A percentile compares a stretch with the other conserved stretches of the same genome.
phyloP scores from a whole-genome alignment of 2,329 filamentous ascomycete genomes.

The Colletotrichum karsti region DNA sequence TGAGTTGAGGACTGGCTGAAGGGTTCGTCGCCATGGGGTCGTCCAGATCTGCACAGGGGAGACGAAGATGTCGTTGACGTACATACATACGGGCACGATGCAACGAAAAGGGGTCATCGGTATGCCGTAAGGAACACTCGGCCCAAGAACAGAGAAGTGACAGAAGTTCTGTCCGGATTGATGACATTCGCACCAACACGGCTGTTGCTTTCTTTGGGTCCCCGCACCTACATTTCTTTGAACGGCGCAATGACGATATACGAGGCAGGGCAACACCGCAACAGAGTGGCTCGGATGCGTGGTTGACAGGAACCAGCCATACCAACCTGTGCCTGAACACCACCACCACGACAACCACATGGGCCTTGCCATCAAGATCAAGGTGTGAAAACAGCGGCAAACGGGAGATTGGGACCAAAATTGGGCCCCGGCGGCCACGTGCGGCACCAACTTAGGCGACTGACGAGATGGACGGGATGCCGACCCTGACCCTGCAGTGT shows the following conservation, averaged over 20 bases:
- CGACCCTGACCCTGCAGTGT: constrained; percentile 24
- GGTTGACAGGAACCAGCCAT: not conserved
- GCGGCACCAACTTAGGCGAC: constrained; percentile 28
- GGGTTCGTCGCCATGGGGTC: not conserved
- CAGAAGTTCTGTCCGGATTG: not conserved
- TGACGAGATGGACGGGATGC: constrained; percentile 22
- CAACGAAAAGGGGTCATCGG: constrained; percentile 8
- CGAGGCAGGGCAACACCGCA: no score
- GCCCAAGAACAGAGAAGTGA: not conserved
- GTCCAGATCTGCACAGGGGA: constrained; percentile 6
- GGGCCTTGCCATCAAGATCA: constrained; percentile 6
- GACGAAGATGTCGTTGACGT: not conserved
- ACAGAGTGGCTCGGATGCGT: not conserved
- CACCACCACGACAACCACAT: not conserved
- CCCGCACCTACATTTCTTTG: not conserved
- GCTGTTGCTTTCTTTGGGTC: no score
- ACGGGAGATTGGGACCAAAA: constrained; percentile 36
- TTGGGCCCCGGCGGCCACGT: constrained; percentile 39
- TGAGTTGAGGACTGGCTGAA: not conserved
- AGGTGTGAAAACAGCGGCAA: constrained; percentile 3
- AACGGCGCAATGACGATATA: constrained; percentile 11
- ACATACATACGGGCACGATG: not conserved
- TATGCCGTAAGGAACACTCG: not conserved
- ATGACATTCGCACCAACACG: not conserved
- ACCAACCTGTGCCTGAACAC: no score